Conservation (phyloP, 768 basidiomycete species). For the Artomyces pyxidatus region DNA sequence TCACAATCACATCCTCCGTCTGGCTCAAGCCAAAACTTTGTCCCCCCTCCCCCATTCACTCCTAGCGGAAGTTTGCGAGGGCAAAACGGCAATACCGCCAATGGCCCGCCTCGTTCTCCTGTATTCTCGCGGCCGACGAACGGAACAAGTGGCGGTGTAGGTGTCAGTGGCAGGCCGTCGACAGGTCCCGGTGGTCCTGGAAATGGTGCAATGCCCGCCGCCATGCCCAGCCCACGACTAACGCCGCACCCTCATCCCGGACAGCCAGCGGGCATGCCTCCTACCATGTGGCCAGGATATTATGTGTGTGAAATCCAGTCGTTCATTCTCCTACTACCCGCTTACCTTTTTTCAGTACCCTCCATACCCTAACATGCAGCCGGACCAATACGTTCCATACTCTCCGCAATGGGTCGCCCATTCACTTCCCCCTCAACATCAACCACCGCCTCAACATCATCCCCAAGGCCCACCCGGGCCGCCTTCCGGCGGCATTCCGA, state of each 20-base stretch:
- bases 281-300: constrained; percentile 38
- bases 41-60: constrained; percentile 7
- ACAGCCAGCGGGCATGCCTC: constrained; percentile 45
- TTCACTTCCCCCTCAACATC: constrained; percentile 27
- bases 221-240: constrained; percentile 62
- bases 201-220: constrained; percentile 33
- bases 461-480: constrained; percentile 41
- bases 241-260: constrained; percentile 48
- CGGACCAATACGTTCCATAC: constrained; percentile 37
- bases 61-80: constrained; percentile 11
- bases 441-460: constrained; percentile 33
- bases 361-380: constrained; percentile 33
- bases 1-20: constrained; percentile 39
- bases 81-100: constrained; percentile 12
- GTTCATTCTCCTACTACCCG: too few species aligned
- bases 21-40: constrained; percentile 6
- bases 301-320: constrained; percentile 41
- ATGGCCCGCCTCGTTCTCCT: constrained; percentile 49
- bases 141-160: constrained; percentile 36
- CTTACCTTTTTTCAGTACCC: too few species aligned
- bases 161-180: constrained; percentile 33
- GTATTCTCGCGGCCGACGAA: constrained; percentile 51
- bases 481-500: constrained; percentile 44
- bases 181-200: constrained; percentile 32
- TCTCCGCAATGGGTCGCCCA: constrained; percentile 29